Evolutionary conservation across 495 filamentous ascomycete genomes (phyloP), one percentile per base, ranked within the genome.

Genomic region (Penicillium angulare): DNA sequence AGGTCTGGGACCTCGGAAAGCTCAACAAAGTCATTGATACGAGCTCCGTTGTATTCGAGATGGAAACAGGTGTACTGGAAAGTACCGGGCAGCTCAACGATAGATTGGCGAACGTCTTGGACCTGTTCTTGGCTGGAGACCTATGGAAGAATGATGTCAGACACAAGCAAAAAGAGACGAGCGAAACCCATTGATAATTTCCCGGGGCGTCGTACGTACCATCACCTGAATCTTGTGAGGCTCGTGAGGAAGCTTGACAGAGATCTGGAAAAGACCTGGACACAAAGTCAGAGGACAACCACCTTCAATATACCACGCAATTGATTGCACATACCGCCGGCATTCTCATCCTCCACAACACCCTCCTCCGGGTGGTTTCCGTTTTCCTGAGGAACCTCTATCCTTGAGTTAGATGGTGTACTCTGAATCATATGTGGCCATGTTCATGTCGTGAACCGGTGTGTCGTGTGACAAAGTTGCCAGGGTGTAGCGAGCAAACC

Each of bases 21-120:
- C 72, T 95, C 90, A 48, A 92, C 75, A 56, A 92, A 97, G 72
- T 99, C 95, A 66, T 97, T 97, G 76, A 97, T 86, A 35, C 87
- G 84, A 60, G 85, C 72, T 46, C 87, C 86, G 17, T 89, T 82
- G 73, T 88, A 83, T 65, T 97, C 91, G 34, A 99, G 83, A 71
- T 97, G 95, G 78, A 99, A 99, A 76, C 95, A 99, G 33, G 95
- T 92, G 75, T 97, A 97, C 70, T 96, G 91, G 70, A 96, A 87
- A 44, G 91, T 92, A 44, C 85, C 79, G n/a, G 95, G 95, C 40
- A 87, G 78, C 68, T 99, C 95, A 68, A 96, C 86, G 63, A 99
- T 87, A 23, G 93, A 93, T 72, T 97, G 92, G 51, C 95, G 88
- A 57, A 99, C 84, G 76, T 99, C 95, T 70, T 99, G 95, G 39